Evolutionary conservation across 2,329 filamentous ascomycete species (phyloP).

Genomic region (Sporothrix schenckii): DNA sequence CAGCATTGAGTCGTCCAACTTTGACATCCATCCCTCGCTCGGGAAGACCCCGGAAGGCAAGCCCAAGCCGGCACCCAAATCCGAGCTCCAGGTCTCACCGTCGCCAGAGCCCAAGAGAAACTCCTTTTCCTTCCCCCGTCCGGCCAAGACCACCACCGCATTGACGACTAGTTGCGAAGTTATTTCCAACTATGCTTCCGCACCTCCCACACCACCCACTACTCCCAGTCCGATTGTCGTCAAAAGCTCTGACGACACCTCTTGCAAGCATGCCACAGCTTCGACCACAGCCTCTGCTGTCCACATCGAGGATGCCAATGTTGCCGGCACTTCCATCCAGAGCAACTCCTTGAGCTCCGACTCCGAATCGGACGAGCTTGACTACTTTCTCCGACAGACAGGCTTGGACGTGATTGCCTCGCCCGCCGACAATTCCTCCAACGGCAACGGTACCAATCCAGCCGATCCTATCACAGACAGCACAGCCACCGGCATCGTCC

Average conservation of each 20-base stretch:
- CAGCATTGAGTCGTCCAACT: conserved; percentile 13
- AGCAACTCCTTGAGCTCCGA: neutral
- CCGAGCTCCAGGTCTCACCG: neutral
- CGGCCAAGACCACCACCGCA: neutral
- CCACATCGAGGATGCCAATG: neutral
- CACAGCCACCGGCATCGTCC: too few species aligned
- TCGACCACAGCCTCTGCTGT: neutral
- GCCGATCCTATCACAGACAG: too few species aligned
- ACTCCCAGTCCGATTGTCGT: neutral
- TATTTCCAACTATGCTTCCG: neutral
- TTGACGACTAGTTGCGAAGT: neutral
- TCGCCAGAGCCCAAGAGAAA: neutral
- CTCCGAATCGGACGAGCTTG: neutral
- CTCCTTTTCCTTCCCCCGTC: neutral
- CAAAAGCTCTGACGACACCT: neutral
- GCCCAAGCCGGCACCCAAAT: neutral
- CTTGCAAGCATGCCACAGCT: neutral
- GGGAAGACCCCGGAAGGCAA: neutral
- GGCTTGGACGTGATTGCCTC: neutral
- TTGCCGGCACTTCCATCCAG: too few species aligned
- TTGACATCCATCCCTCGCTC: neutral
- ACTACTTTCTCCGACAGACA: neutral
- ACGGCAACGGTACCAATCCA: too few species aligned
- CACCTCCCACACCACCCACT: neutral
- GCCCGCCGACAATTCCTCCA: too few species aligned